Conservation (phyloP, 2,329 filamentous ascomycete species). For the Tolypocladium tropicale region DNA sequence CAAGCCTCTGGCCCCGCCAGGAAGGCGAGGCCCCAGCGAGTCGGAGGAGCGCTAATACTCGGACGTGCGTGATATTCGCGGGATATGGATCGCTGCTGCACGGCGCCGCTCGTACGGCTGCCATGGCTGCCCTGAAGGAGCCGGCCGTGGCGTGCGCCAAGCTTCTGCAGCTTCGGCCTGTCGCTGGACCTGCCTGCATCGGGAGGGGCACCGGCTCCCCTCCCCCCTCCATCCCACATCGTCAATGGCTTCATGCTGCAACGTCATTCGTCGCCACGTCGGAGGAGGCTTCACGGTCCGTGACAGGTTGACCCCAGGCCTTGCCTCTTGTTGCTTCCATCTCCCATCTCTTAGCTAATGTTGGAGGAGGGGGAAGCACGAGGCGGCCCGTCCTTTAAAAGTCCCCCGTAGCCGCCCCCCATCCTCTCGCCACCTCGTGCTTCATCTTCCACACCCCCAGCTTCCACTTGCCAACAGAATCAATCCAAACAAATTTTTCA, state of each 20-base stretch:
- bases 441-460: background rate
- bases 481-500: background rate
- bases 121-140: background rate
- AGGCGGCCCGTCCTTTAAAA: background rate
- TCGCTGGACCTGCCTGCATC: background rate
- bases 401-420: background rate
- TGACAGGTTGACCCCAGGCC: background rate
- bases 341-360: background rate
- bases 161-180: background rate
- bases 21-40: background rate
- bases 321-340: background rate
- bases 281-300: conserved; percentile 1
- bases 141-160: background rate
- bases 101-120: too few relatives aligned
- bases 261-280: conserved; percentile 5
- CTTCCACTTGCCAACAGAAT: conserved; percentile 2
- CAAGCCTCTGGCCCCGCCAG: background rate
- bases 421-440: background rate
- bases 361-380: background rate
- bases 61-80: background rate
- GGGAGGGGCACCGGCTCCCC: background rate
- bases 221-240: background rate
- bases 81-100: background rate
- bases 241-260: background rate
- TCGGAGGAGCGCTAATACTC: background rate